phyloP scores from a whole-genome alignment of 768 basidiomycete genomes.

The Russula dissimulans region DNA sequence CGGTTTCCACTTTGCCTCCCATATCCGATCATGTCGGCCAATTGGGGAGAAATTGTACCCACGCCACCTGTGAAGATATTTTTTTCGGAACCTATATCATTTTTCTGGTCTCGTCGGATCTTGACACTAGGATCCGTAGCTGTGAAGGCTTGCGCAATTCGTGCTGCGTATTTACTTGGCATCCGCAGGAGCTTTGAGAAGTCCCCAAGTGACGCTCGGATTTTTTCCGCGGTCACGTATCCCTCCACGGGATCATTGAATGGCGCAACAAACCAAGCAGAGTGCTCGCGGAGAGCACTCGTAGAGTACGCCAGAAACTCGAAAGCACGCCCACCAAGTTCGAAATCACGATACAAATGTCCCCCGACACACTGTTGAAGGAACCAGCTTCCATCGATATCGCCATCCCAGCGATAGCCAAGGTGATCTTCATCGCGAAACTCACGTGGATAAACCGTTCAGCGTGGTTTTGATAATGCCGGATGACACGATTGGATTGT shows the following conservation, averaged over 20 bases:
- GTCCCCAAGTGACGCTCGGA: conserved; percentile 57
- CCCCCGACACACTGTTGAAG: conserved; percentile 28
- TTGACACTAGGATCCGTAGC: conserved; percentile 66
- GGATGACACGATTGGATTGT: too few species aligned
- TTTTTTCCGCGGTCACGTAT: conserved; percentile 42
- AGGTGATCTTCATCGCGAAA: conserved; percentile 76
- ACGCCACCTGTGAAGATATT: conserved; percentile 32
- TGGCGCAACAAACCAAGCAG: conserved; percentile 71
- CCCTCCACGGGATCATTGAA: conserved; percentile 42
- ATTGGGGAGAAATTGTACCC: conserved; percentile 59
- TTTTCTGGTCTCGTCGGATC: conserved; percentile 39
- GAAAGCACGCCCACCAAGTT: conserved; percentile 59
- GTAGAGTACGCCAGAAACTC: conserved; percentile 78
- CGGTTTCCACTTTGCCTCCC: conserved; percentile 41
- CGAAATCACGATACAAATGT: conserved; percentile 51
- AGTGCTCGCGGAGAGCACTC: conserved; percentile 67
- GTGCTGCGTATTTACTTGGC: conserved; percentile 77
- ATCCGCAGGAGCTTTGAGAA: conserved; percentile 37
- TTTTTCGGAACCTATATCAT: conserved; percentile 39
- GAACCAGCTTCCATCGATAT: conserved; percentile 48
- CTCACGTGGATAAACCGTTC: conserved; percentile 73
- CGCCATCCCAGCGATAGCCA: conserved; percentile 60
- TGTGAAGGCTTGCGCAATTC: conserved; percentile 78
- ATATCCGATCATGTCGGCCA: conserved; percentile 56
- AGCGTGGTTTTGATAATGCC: too few species aligned